Percentiles rank a stretch among this genome's conserved stretches.
phyloP scores from a whole-genome alignment of 2,329 filamentous ascomycete species.

The Diaporthe amygdali region DNA sequence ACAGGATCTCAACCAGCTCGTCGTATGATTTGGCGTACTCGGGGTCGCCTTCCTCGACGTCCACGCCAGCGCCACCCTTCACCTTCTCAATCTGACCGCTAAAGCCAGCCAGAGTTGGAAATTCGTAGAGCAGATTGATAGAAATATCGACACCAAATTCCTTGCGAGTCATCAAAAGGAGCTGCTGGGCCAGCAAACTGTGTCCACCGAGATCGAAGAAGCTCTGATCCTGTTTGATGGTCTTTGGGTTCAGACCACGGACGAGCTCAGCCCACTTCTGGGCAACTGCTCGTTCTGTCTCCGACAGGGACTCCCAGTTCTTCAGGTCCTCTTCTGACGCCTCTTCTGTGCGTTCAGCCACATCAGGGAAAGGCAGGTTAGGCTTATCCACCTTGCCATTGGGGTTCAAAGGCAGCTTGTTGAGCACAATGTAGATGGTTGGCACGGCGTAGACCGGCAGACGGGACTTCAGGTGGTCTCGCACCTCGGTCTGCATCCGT shows the following conservation, averaged over 20 bases:
- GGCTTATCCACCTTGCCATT: slow-evolving; percentile 79
- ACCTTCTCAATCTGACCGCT: slow-evolving; percentile 54
- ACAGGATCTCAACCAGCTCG: slow-evolving; percentile 46
- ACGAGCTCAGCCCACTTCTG: slow-evolving; percentile 77
- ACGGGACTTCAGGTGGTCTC: slow-evolving; percentile 73
- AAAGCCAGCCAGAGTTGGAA: slow-evolving; percentile 56
- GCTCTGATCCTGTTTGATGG: slow-evolving; percentile 58
- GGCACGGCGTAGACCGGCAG: slow-evolving; percentile 79
- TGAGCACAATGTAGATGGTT: slow-evolving; percentile 73
- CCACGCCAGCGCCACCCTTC: slow-evolving; percentile 21
- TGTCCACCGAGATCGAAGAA: slow-evolving; percentile 87
- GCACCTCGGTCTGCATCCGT: slow-evolving; percentile 53
- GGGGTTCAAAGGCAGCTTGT: slow-evolving; percentile 79
- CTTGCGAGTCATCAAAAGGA: slow-evolving; percentile 71
- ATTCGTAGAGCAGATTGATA: slow-evolving; percentile 73
- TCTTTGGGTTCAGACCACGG: slow-evolving; percentile 68
- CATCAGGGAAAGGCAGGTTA: slow-evolving; percentile 77
- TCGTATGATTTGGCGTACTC: slow-evolving; percentile 57
- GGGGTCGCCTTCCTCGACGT: slow-evolving; percentile 43
- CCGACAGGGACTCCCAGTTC: slow-evolving; percentile 46
- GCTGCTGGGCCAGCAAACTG: slow-evolving; percentile 79
- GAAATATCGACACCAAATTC: slow-evolving; percentile 56
- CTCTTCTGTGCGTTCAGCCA: slow-evolving; percentile 63
- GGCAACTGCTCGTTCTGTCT: slow-evolving; percentile 71
- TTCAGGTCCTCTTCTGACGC: slow-evolving; percentile 48